phyloP scores from a whole-genome alignment of 345 rosid species.

The Corymbia maculata region DNA sequence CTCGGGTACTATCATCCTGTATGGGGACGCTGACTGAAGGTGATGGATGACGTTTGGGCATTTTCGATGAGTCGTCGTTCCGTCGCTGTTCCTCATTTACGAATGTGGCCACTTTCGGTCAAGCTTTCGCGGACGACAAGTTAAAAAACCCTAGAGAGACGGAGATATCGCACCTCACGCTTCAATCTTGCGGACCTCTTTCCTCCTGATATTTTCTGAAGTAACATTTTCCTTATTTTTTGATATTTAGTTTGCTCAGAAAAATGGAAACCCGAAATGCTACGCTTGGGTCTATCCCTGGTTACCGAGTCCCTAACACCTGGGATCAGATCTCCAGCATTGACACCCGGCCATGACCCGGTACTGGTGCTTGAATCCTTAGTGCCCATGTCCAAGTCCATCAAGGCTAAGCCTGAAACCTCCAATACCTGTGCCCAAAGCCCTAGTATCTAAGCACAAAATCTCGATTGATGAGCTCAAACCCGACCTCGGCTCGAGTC shows the following conservation, averaged over 20 bases:
- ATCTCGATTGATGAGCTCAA: no score
- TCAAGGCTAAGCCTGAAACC: neutral
- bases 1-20: neutral
- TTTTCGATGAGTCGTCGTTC: neutral
- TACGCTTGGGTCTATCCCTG: no score
- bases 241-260: rapidly evolving
- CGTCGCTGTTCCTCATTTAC: neutral
- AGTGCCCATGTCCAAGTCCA: neutral
- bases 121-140: neutral
- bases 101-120: neutral
- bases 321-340: rapidly evolving
- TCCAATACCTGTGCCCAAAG: rapidly evolving
- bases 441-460: rapidly evolving
- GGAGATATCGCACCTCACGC: neutral
- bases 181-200: neutral
- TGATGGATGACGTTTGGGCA: neutral
- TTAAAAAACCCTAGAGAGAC: neutral
- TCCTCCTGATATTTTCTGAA: neutral
- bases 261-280: no score
- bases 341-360: neutral
- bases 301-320: neutral
- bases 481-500: neutral
- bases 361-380: neutral
- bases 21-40: neutral
- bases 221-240: no score